Evolutionary conservation across 495 filamentous ascomycete species (phyloP).

Genomic region (Monascus purpureus): DNA sequence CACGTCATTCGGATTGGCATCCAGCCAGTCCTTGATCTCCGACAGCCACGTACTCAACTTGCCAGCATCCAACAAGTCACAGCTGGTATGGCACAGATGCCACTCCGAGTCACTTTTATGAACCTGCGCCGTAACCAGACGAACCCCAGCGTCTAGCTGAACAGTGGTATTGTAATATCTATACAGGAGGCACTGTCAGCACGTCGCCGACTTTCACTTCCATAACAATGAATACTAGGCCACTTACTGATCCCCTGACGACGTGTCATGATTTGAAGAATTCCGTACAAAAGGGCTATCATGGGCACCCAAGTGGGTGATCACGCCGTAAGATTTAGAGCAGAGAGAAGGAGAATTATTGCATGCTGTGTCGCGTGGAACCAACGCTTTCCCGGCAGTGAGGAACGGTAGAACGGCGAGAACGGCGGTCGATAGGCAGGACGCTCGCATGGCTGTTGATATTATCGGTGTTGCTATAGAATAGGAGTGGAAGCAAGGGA

Average conservation of each 20-base stretch:
- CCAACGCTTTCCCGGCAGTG: conserved; percentile 15
- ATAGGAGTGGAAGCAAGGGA: too few species aligned
- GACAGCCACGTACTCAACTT: conserved; percentile 46
- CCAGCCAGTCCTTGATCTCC: conserved; percentile 53
- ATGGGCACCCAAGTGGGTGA: conserved; percentile 52
- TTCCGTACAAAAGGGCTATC: conserved; percentile 46
- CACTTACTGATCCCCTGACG: conserved; percentile 49
- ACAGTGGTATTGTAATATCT: conserved; percentile 56
- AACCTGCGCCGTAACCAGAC: conserved; percentile 58
- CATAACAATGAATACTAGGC: not conserved
- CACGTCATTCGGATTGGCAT: conserved; percentile 59
- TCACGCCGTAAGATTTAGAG: conserved; percentile 42
- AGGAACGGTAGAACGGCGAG: conserved; percentile 17
- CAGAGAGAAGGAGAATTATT: conserved; percentile 51
- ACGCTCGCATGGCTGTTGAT: not conserved
- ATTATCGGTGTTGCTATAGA: too few species aligned
- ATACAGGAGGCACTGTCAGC: conserved; percentile 1
- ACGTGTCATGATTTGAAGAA: conserved; percentile 32
- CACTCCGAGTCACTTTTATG: conserved; percentile 44
- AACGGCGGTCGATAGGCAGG: conserved; percentile 1
- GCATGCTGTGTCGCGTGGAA: conserved; percentile 32
- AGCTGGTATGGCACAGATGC: conserved; percentile 53
- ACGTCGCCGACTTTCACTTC: not conserved
- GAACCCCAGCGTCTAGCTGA: conserved; percentile 55
- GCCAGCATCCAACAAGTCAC: conserved; percentile 52